phyloP scores from a whole-genome alignment of 148 eudicot species.

The Camellia japonica region DNA sequence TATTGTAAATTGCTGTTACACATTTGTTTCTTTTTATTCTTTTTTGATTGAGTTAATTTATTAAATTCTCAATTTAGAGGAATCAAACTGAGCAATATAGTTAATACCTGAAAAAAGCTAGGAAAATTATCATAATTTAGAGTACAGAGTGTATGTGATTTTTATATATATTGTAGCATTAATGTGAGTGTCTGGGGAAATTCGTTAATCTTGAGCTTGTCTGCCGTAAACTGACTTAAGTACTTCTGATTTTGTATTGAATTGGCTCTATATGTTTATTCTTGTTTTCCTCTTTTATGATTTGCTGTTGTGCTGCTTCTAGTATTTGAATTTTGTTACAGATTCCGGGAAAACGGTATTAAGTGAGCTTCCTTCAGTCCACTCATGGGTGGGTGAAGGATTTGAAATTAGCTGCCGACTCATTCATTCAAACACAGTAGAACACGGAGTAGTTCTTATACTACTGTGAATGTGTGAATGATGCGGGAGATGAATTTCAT shows the following conservation, averaged over 20 bases:
- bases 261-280: not conserved
- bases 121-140: not conserved
- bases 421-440: constrained; percentile 39
- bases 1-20: not conserved
- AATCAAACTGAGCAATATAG: not conserved
- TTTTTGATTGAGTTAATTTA: not conserved
- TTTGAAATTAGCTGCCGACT: constrained; percentile 34
- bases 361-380: constrained; percentile 48
- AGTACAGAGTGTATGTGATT: not conserved
- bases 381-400: constrained; percentile 35
- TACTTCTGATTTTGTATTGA: not conserved
- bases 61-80: not conserved
- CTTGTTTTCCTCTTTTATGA: not conserved
- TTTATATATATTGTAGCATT: not conserved
- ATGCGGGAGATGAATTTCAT: constrained; percentile 35
- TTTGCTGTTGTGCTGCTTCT: too few species aligned
- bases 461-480: constrained; percentile 44
- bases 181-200: not conserved
- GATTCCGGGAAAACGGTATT: not conserved
- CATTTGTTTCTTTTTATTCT: not conserved
- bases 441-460: not conserved
- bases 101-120: not conserved
- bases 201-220: not conserved
- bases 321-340: not conserved
- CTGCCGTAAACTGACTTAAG: not conserved